Evolutionary conservation across 805 yeast genomes (phyloP).

Genomic region (Wickerhamiella parazyma): DNA sequence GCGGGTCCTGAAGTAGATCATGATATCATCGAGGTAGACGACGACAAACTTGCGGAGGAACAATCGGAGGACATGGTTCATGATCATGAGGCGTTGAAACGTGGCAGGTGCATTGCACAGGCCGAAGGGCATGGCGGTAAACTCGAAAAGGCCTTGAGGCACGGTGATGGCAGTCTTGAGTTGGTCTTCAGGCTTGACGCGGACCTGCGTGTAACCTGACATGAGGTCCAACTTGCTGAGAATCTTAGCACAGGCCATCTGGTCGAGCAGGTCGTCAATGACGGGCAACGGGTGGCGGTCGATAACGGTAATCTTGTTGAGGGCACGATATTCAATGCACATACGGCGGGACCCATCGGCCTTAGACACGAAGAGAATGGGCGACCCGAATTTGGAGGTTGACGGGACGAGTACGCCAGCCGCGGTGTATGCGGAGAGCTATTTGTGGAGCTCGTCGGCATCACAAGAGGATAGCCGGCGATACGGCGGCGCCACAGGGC

Average conservation of each 20-base stretch:
- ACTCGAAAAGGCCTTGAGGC: background rate
- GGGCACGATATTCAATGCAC: background rate
- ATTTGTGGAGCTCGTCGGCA: background rate
- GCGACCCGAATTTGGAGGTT: background rate
- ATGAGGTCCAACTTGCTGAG: background rate
- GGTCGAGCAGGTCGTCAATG: background rate
- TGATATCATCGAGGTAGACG: slow-evolving; percentile 4
- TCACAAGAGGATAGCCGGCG: background rate
- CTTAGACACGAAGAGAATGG: slow-evolving; percentile 1
- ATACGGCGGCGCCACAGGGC: background rate
- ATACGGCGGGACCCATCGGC: background rate
- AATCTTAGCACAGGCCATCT: background rate
- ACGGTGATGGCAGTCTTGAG: slow-evolving; percentile 1
- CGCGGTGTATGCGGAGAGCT: background rate
- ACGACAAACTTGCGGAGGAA: background rate
- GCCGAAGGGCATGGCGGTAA: slow-evolving; percentile 1
- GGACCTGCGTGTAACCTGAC: slow-evolving; percentile 2
- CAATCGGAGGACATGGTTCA: background rate
- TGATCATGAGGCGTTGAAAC: background rate
- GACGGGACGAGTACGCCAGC: background rate
- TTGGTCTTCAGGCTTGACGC: background rate
- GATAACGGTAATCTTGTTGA: background rate
- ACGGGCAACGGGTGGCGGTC: slow-evolving; percentile 2
- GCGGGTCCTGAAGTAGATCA: background rate
- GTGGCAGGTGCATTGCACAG: slow-evolving; percentile 5